Percentiles rank a stretch among this genome's conserved stretches.
Evolutionary conservation across 2,329 filamentous ascomycete genomes (phyloP).

Genomic region (Chaetomiaceae sp.): DNA sequence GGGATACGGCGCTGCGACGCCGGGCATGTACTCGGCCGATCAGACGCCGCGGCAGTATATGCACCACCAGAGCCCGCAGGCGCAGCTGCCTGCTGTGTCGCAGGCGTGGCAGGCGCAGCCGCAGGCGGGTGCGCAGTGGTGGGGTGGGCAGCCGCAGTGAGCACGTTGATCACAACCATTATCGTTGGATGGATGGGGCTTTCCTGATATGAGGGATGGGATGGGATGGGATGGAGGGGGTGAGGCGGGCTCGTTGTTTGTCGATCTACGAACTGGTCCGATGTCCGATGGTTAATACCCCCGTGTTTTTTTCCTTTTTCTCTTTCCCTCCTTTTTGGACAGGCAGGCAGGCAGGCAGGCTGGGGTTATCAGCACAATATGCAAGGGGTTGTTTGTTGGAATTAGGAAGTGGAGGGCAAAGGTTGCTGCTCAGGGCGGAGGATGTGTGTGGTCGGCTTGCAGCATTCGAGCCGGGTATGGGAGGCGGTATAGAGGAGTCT

Average conservation of each 20-base stretch:
- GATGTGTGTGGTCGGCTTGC: slow-evolving; percentile 1
- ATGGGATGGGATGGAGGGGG: too few relatives aligned
- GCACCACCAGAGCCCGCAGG: slow-evolving; percentile 53
- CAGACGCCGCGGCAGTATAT: slow-evolving; percentile 64
- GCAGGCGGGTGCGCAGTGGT: slow-evolving; percentile 57
- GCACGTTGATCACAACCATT: not conserved
- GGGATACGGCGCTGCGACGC: slow-evolving; percentile 48
- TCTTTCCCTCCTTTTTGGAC: not conserved
- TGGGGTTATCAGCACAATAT: too few relatives aligned
- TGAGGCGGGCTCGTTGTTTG: too few relatives aligned
- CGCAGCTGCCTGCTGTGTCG: slow-evolving; percentile 41
- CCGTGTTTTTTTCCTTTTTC: not conserved
- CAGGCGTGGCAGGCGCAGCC: slow-evolving; percentile 55
- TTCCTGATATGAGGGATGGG: too few relatives aligned
- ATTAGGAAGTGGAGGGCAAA: not conserved
- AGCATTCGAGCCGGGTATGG: not conserved
- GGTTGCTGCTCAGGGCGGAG: not conserved
- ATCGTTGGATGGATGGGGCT: too few relatives aligned
- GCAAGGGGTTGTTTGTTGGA: too few relatives aligned
- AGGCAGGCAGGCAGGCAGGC: not conserved
- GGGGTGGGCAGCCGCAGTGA: slow-evolving; percentile 46
- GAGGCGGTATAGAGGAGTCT: slow-evolving; percentile 9
- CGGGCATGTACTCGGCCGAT: slow-evolving; percentile 57
- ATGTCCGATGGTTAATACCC: not conserved
- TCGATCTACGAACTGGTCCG: too few relatives aligned